Conservation (phyloP, 108 stramenopile species). For the Epithemia pelagica region DNA sequence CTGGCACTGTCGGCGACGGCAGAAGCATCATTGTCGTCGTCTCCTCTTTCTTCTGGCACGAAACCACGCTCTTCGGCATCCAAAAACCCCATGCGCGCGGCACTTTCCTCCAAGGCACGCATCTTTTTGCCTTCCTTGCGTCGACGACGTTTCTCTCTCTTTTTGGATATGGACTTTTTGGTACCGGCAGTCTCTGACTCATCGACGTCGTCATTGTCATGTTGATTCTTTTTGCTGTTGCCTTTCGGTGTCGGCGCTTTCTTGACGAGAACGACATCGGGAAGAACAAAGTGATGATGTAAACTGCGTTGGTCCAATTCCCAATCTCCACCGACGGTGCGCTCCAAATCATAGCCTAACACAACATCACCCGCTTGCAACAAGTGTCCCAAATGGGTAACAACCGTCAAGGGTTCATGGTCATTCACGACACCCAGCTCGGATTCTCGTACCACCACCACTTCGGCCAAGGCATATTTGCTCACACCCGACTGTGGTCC, state of each 20-base stretch:
- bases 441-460: slow-evolving; percentile 82
- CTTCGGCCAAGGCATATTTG: slow-evolving; percentile 88
- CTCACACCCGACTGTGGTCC: slow-evolving; percentile 29
- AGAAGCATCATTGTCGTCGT: slow-evolving; percentile 21
- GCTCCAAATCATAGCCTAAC: slow-evolving; percentile 88
- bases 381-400: slow-evolving; percentile 93
- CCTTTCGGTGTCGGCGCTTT: slow-evolving; percentile 36
- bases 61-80: slow-evolving; percentile 39
- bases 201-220: slow-evolving; percentile 9
- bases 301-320: slow-evolving; percentile 29
- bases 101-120: slow-evolving; percentile 57
- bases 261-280: slow-evolving; percentile 93
- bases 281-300: slow-evolving; percentile 59
- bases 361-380: slow-evolving; percentile 90
- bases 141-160: slow-evolving; percentile 46
- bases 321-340: slow-evolving; percentile 36
- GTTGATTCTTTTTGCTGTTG: neutral
- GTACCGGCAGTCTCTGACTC: neutral
- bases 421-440: slow-evolving; percentile 88
- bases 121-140: slow-evolving; percentile 67
- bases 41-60: slow-evolving; percentile 21
- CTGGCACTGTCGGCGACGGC: neutral
- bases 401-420: slow-evolving; percentile 57
- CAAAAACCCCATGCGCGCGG: slow-evolving; percentile 79
- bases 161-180: slow-evolving; percentile 33